Percentiles rank a stretch among this genome's conserved stretches.
Conservation (phyloP, 2,329 filamentous ascomycete genomes). For the Trichophyton schoenleinii region DNA sequence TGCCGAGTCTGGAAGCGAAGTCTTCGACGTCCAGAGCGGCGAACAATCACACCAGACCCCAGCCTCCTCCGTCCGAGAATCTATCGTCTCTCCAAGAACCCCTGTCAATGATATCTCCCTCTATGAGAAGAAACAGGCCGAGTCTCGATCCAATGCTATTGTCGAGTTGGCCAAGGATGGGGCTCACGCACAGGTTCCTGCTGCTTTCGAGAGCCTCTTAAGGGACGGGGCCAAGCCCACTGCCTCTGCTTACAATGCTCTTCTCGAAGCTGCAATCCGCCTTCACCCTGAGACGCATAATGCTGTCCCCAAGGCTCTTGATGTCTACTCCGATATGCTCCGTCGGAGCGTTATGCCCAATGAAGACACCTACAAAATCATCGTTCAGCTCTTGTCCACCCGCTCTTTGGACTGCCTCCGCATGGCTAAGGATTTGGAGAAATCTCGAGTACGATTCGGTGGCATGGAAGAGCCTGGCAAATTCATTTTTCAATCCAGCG, state of each 20-base stretch:
- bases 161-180: slow-evolving; percentile 57
- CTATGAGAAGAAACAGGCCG: slow-evolving; percentile 38
- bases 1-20: slow-evolving; percentile 15
- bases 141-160: slow-evolving; percentile 66
- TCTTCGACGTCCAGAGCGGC: slow-evolving; percentile 9
- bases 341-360: slow-evolving; percentile 70
- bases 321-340: slow-evolving; percentile 95
- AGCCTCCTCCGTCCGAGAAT: slow-evolving; percentile 17
- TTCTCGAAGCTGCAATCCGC: slow-evolving; percentile 72
- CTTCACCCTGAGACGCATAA: slow-evolving; percentile 68
- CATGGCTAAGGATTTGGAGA: slow-evolving; percentile 61
- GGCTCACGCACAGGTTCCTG: slow-evolving; percentile 76
- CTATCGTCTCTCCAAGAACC: slow-evolving; percentile 44
- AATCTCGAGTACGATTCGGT: slow-evolving; percentile 72
- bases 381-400: slow-evolving; percentile 69
- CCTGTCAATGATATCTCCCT: slow-evolving; percentile 28
- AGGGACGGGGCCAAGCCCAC: slow-evolving; percentile 69
- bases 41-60: slow-evolving; percentile 17
- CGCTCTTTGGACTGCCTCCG: slow-evolving; percentile 67
- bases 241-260: slow-evolving; percentile 78
- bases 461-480: slow-evolving; percentile 71
- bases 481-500: slow-evolving; percentile 80
- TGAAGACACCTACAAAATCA: slow-evolving; percentile 71
- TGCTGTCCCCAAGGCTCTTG: slow-evolving; percentile 78
- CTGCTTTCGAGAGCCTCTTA: slow-evolving; percentile 82